Conservation (phyloP, 768 basidiomycete species). For the Pleurotus tuber-regium region DNA sequence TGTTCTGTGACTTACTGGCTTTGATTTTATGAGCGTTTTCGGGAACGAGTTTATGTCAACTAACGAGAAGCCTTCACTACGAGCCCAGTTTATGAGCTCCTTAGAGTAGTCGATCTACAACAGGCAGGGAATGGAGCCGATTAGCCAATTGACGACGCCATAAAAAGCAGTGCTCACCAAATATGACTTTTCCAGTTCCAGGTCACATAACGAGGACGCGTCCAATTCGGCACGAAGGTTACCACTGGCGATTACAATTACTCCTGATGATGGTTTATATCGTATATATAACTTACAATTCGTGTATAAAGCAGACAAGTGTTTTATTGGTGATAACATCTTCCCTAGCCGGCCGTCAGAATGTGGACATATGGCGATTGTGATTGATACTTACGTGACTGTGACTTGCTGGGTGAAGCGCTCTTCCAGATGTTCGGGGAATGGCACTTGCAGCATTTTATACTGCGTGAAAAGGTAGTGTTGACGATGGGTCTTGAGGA, state of each 20-base stretch:
- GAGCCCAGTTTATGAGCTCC: constrained; percentile 76
- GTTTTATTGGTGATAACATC: constrained; percentile 79
- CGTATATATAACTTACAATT: constrained; percentile 72
- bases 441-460: constrained; percentile 78
- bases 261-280: too few relatives aligned
- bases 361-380: background rate
- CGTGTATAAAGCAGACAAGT: constrained; percentile 86
- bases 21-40: constrained; percentile 41
- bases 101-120: constrained; percentile 90
- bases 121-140: too few relatives aligned
- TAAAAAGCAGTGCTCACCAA: constrained; percentile 44
- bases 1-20: constrained; percentile 27
- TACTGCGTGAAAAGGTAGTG: constrained; percentile 75
- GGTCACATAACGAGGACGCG: constrained; percentile 66
- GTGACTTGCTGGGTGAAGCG: constrained; percentile 82
- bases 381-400: constrained; percentile 67
- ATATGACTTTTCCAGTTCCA: constrained; percentile 80
- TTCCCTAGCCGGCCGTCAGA: constrained; percentile 41
- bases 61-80: constrained; percentile 60
- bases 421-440: constrained; percentile 62
- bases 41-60: constrained; percentile 87
- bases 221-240: constrained; percentile 85
- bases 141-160: background rate
- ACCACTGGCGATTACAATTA: constrained; percentile 53
- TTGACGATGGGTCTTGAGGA: constrained; percentile 88